Percentiles rank a stretch among this genome's conserved stretches.
phyloP scores from a whole-genome alignment of 2,329 filamentous ascomycete species.

The Plenodomus lindquistii region DNA sequence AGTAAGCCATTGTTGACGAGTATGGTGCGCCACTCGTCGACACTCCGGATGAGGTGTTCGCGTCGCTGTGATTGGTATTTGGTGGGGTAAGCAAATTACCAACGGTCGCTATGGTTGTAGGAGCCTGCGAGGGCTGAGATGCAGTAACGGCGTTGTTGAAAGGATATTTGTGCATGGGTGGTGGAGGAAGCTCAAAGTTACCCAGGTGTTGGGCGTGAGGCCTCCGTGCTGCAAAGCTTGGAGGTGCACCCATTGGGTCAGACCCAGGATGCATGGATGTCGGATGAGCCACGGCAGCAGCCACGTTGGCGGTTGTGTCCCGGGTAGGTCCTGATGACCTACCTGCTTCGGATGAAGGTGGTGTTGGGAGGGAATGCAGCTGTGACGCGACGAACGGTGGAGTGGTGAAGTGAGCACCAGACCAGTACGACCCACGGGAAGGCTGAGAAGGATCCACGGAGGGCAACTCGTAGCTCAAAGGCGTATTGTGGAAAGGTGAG shows the following conservation, averaged over 20 bases:
- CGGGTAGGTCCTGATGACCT: slow-evolving; percentile 48
- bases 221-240: slow-evolving; percentile 72
- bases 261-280: slow-evolving; percentile 65
- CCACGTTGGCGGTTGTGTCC: slow-evolving; percentile 61
- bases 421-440: slow-evolving; percentile 55
- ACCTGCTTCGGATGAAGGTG: slow-evolving; percentile 47
- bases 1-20: slow-evolving; percentile 62
- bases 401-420: slow-evolving; percentile 45
- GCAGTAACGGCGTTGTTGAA: slow-evolving; percentile 44
- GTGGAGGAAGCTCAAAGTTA: slow-evolving; percentile 67
- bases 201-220: slow-evolving; percentile 71
- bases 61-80: slow-evolving; percentile 63
- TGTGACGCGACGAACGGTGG: slow-evolving; percentile 44
- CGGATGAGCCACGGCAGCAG: slow-evolving; percentile 63
- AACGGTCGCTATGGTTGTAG: slow-evolving; percentile 55
- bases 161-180: slow-evolving; percentile 61
- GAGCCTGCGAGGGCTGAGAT: slow-evolving; percentile 53
- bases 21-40: slow-evolving; percentile 61
- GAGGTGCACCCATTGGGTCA: slow-evolving; percentile 63
- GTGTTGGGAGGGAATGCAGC: slow-evolving; percentile 46
- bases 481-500: slow-evolving; percentile 32
- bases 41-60: slow-evolving; percentile 64
- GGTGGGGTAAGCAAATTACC: slow-evolving; percentile 67
- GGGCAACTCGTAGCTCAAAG: slow-evolving; percentile 45
- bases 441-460: slow-evolving; percentile 55